These are phyloP conservation scores for Davidsoniella virescens DNA, from an alignment of 2,329 filamentous ascomycete species.

Conservation along the genomic window DNA sequence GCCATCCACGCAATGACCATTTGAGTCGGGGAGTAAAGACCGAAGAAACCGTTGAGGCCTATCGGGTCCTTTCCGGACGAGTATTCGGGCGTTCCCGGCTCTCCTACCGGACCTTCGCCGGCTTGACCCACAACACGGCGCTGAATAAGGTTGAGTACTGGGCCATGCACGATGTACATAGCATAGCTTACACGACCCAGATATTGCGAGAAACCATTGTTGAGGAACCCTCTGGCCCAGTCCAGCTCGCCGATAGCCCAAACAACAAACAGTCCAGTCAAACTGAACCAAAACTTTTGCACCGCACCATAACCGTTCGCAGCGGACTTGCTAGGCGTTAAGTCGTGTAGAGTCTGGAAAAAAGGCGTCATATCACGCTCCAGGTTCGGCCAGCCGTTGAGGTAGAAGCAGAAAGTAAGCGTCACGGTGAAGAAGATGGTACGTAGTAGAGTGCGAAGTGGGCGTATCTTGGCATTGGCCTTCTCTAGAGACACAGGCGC, in stretches of 20 bases:
- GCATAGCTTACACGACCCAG: constrained; percentile 44
- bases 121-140: constrained; percentile 4
- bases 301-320: constrained; percentile 30
- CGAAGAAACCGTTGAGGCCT: constrained; percentile 11
- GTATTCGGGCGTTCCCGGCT: constrained; percentile 5
- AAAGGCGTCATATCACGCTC: constrained; percentile 12
- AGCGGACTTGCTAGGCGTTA: constrained; percentile 30
- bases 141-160: constrained; percentile 12
- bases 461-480: not conserved
- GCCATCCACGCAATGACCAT: constrained; percentile 12
- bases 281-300: constrained; percentile 36
- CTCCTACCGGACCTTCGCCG: constrained; percentile 7
- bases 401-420: constrained; percentile 20
- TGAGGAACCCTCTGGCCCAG: constrained; percentile 34
- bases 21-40: constrained; percentile 8
- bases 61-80: constrained; percentile 7
- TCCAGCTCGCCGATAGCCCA: constrained; percentile 30
- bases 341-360: constrained; percentile 32
- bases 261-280: constrained; percentile 36
- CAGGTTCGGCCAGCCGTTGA: constrained; percentile 12
- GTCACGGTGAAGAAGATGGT: constrained; percentile 4
- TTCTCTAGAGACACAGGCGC: constrained; percentile 8
- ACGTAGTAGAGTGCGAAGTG: not conserved
- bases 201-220: constrained; percentile 34
- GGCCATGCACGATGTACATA: constrained; percentile 40